Conservation (phyloP, 192 early-diverging fungal species). For the Backusella tuberculispora region DNA sequence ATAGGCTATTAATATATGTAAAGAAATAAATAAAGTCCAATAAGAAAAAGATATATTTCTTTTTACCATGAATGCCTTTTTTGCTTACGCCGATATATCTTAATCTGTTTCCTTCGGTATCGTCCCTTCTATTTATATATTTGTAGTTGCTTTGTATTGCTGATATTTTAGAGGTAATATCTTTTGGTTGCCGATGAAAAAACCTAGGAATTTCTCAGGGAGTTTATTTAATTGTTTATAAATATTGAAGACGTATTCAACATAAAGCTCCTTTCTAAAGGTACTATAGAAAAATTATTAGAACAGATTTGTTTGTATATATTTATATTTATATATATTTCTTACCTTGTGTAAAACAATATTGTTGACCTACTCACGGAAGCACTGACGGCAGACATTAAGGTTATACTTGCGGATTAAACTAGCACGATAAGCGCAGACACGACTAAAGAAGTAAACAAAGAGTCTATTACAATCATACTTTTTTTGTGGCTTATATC, state of each 20-base stretch:
- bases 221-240: neutral
- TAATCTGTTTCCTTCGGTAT: slow-evolving; percentile 8
- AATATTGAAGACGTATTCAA: neutral
- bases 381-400: slow-evolving; percentile 99
- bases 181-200: slow-evolving; percentile 18
- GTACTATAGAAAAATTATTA: neutral
- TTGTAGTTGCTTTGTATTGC: slow-evolving; percentile 19
- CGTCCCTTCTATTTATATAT: slow-evolving; percentile 1
- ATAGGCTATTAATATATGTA: neutral
- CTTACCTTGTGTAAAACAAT: slow-evolving; percentile 98
- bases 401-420: slow-evolving; percentile 99
- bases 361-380: slow-evolving; percentile 97
- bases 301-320: neutral
- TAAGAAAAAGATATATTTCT: neutral
- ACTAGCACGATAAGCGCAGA: slow-evolving; percentile 98
- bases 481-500: slow-evolving; percentile 19
- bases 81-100: neutral
- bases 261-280: neutral
- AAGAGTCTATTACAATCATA: neutral
- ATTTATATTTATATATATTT: neutral
- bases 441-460: slow-evolving; percentile 66
- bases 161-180: slow-evolving; percentile 23
- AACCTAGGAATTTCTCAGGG: neutral
- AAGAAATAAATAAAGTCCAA: too few species aligned
- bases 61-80: neutral